Evolutionary conservation across 306 rosid species (phyloP).

Genomic region (Cucumis sativus): Cucumber_9930_V3 NC_026659.2:4544501-4545000

Average conservation of each 20-base stretch:
- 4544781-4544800: background rate
- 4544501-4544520: background rate
- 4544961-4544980: background rate
- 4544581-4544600: slow-evolving; percentile 20
- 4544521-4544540: background rate
- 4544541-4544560: slow-evolving; percentile 9
- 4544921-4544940: background rate
- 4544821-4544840: slow-evolving; percentile 43
- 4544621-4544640: slow-evolving; percentile 31
- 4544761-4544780: background rate
- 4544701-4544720: background rate
- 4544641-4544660: background rate
- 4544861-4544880: slow-evolving; percentile 48
- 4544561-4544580: slow-evolving; percentile 21
- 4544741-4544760: background rate
- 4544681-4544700: background rate
- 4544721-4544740: background rate
- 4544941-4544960: background rate
- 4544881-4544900: slow-evolving; percentile 28
- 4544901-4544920: background rate
- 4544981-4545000: background rate
- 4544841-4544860: slow-evolving; percentile 83
- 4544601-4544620: slow-evolving; percentile 20
- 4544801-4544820: slow-evolving; percentile 39
- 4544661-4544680: background rate